Percentiles rank a stretch among this genome's conserved stretches.
Evolutionary conservation across 2,329 filamentous ascomycete species (phyloP).

Genomic region (Penicillium sp.): DNA sequence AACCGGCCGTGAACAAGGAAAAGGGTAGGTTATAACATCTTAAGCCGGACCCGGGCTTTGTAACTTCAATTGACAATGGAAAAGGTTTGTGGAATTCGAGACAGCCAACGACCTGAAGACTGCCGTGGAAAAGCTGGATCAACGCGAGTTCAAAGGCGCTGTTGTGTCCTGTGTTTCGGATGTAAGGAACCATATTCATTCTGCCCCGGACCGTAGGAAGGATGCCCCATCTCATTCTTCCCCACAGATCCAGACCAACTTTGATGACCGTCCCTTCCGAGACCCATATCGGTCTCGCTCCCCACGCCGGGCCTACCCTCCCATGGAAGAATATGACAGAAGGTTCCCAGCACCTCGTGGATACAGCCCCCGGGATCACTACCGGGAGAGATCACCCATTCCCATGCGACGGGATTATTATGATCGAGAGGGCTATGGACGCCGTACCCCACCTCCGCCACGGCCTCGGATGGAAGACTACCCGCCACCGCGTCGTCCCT

Average conservation of each 20-base stretch:
- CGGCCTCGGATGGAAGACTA: slow-evolving; percentile 80
- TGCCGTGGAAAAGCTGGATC: slow-evolving; percentile 92
- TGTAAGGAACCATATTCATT: slow-evolving; percentile 55
- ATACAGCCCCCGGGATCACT: slow-evolving; percentile 81
- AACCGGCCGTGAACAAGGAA: slow-evolving; percentile 87
- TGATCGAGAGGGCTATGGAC: slow-evolving; percentile 72
- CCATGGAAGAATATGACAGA: slow-evolving; percentile 78
- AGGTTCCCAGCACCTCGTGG: slow-evolving; percentile 75
- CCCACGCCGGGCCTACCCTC: slow-evolving; percentile 66
- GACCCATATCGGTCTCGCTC: slow-evolving; percentile 77
- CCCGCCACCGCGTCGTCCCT: slow-evolving; percentile 56
- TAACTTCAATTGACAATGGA: slow-evolving; percentile 25
- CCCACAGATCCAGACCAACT: slow-evolving; percentile 60
- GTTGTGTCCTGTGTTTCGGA: slow-evolving; percentile 84
- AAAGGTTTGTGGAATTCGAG: slow-evolving; percentile 96
- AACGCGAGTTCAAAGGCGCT: slow-evolving; percentile 87
- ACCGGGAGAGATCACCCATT: slow-evolving; percentile 80
- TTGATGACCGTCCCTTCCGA: slow-evolving; percentile 68
- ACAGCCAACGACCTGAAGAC: slow-evolving; percentile 84
- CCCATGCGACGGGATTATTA: slow-evolving; percentile 78
- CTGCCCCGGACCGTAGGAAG: slow-evolving; percentile 13
- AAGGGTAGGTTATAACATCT: slow-evolving; percentile 67
- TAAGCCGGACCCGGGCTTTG: slow-evolving; percentile 11
- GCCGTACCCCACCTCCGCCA: slow-evolving; percentile 78
- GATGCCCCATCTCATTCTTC: slow-evolving; percentile 30